phyloP scores from a whole-genome alignment of 2,329 filamentous ascomycete species.

The Talaromyces sp. region DNA sequence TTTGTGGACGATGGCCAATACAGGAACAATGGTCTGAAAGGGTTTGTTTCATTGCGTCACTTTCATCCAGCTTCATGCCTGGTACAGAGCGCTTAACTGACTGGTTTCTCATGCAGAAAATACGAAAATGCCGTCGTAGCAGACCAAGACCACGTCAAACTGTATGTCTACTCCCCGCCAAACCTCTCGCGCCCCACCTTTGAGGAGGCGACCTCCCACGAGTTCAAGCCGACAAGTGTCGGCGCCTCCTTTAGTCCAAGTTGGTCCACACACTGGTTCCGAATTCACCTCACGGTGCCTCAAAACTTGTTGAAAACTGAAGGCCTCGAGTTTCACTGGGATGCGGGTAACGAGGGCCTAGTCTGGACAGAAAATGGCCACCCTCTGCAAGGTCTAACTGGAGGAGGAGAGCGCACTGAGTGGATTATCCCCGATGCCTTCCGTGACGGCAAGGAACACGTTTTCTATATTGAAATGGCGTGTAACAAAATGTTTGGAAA shows the following conservation, averaged over 20 bases:
- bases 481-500: constrained; percentile 99
- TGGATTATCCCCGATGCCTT: constrained; percentile 83
- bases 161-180: constrained; percentile 81
- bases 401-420: constrained; percentile 79
- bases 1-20: constrained; percentile 80
- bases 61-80: background rate
- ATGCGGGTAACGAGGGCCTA: constrained; percentile 88
- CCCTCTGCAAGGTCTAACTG: constrained; percentile 85
- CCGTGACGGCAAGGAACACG: constrained; percentile 79
- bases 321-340: constrained; percentile 93
- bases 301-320: constrained; percentile 66
- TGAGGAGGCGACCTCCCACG: constrained; percentile 70
- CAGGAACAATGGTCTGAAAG: constrained; percentile 65
- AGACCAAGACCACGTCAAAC: constrained; percentile 71
- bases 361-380: constrained; percentile 89
- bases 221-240: constrained; percentile 68
- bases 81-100: constrained; percentile 1
- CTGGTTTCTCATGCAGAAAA: constrained; percentile 48
- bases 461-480: constrained; percentile 95
- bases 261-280: constrained; percentile 98
- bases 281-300: constrained; percentile 72
- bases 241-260: constrained; percentile 84
- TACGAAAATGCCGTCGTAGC: constrained; percentile 63
- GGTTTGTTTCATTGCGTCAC: constrained; percentile 45
- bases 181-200: constrained; percentile 76